A percentile compares a stretch with the other conserved stretches of the same genome.
Conservation (phyloP, 1,139 yeast genomes). For the Nakaseomyces nivariensis region DNA sequence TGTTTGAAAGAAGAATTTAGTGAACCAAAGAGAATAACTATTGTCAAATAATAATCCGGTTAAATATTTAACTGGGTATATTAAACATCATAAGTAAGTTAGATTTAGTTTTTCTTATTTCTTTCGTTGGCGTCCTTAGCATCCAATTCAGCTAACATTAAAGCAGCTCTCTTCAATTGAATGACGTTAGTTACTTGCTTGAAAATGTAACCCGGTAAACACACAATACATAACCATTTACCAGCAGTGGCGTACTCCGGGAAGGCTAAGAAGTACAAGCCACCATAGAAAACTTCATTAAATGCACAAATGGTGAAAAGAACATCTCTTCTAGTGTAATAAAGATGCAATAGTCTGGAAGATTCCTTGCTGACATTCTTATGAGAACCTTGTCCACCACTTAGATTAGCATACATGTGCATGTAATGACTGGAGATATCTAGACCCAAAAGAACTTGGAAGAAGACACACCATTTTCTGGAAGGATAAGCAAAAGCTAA, state of each 20-base stretch:
- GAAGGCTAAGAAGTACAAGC: conserved; percentile 64
- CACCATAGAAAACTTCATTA: conserved; percentile 87
- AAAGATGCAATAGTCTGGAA: conserved; percentile 64
- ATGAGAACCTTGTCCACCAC: conserved; percentile 72
- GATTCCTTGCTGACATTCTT: conserved; percentile 70
- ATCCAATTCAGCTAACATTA: conserved; percentile 70
- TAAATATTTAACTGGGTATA: too few species aligned
- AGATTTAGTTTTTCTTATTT: neutral
- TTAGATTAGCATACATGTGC: conserved; percentile 95
- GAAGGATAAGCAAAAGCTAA: conserved; percentile 72
- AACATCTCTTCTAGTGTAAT: conserved; percentile 78
- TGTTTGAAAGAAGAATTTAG: too few species aligned
- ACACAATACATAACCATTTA: conserved; percentile 42
- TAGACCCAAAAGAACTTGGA: conserved; percentile 77
- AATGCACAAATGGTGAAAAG: conserved; percentile 84
- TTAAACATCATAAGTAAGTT: too few species aligned
- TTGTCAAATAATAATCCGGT: too few species aligned
- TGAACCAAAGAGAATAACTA: too few species aligned
- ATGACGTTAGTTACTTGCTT: conserved; percentile 86
- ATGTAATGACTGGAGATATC: conserved; percentile 95
- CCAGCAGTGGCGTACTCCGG: conserved; percentile 40
- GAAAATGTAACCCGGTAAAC: conserved; percentile 82
- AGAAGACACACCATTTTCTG: conserved; percentile 36
- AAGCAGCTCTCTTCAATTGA: conserved; percentile 80
- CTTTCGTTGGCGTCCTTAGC: conserved; percentile 42